These are phyloP conservation scores for Paraphaeosphaeria sporulosa DNA, from an alignment of 2,329 filamentous ascomycete species.

Conservation along the genomic window DNA sequence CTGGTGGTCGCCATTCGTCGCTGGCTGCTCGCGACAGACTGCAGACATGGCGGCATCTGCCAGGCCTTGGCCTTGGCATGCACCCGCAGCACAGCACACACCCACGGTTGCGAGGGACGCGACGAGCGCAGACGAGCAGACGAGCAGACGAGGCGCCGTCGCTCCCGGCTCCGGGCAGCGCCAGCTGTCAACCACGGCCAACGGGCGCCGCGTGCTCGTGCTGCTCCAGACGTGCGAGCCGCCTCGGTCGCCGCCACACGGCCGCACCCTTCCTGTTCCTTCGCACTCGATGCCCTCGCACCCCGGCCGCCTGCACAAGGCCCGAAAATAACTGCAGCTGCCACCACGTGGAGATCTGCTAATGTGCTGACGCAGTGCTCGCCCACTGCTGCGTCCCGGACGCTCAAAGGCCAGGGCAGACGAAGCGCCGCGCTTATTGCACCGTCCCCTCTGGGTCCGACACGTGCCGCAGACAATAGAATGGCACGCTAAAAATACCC, in stretches of 20 bases:
- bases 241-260: neutral
- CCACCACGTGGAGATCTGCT: slow-evolving; percentile 46
- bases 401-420: slow-evolving; percentile 27
- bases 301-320: slow-evolving; percentile 23
- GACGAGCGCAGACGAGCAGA: too few relatives aligned
- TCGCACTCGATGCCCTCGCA: too few relatives aligned
- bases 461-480: slow-evolving; percentile 49
- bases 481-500: slow-evolving; percentile 38
- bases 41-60: too few relatives aligned
- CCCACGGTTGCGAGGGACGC: slow-evolving; percentile 27
- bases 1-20: too few relatives aligned
- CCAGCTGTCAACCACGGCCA: slow-evolving; percentile 39
- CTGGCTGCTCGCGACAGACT: too few relatives aligned
- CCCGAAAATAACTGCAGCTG: slow-evolving; percentile 19
- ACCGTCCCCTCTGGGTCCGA: slow-evolving; percentile 34
- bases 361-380: slow-evolving; percentile 34
- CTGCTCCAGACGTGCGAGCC: slow-evolving; percentile 19
- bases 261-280: too few relatives aligned
- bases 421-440: slow-evolving; percentile 18
- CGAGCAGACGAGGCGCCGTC: too few relatives aligned
- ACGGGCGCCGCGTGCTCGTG: slow-evolving; percentile 37
- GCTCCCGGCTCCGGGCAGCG: too few relatives aligned
- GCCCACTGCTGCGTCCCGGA: slow-evolving; percentile 22
- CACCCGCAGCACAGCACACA: too few relatives aligned
- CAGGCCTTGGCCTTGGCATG: too few relatives aligned